phyloP scores from a whole-genome alignment of 2,329 filamentous ascomycete species.

The Pestalotiopsis sp. region DNA sequence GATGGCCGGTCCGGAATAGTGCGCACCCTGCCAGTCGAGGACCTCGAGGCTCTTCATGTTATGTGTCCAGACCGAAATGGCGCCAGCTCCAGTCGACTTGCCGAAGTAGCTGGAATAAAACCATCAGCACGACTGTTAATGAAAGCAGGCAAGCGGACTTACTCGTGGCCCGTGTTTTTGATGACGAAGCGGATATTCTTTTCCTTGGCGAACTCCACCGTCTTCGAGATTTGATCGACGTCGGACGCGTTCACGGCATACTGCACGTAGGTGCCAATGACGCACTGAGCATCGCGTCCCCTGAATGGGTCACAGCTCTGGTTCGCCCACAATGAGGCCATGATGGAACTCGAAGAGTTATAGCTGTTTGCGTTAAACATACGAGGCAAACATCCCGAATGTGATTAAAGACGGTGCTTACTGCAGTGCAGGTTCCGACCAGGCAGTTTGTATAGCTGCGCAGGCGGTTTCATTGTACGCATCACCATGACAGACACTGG shows the following conservation, averaged over 20 bases:
- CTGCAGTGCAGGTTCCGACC: constrained; percentile 17
- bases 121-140: constrained; percentile 33
- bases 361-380: constrained; percentile 19
- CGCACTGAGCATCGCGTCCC: constrained; percentile 37
- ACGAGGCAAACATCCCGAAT: not conserved
- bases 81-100: constrained; percentile 28
- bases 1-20: constrained; percentile 26
- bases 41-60: constrained; percentile 27
- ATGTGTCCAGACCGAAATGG: constrained; percentile 32
- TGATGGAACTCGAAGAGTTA: constrained; percentile 14
- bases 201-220: constrained; percentile 20
- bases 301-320: constrained; percentile 32
- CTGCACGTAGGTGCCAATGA: constrained; percentile 35
- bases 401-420: not conserved
- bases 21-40: constrained; percentile 20
- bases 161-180: constrained; percentile 45
- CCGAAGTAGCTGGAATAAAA: constrained; percentile 38
- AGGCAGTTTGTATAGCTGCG: constrained; percentile 16
- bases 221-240: constrained; percentile 19
- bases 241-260: constrained; percentile 30
- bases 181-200: constrained; percentile 20
- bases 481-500: constrained; percentile 39
- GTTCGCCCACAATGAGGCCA: constrained; percentile 42
- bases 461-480: constrained; percentile 15
- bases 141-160: constrained; percentile 41